Evolutionary conservation across 2,329 filamentous ascomycete species (phyloP).

Genomic region (Paraphaeosphaeria minitans): DNA sequence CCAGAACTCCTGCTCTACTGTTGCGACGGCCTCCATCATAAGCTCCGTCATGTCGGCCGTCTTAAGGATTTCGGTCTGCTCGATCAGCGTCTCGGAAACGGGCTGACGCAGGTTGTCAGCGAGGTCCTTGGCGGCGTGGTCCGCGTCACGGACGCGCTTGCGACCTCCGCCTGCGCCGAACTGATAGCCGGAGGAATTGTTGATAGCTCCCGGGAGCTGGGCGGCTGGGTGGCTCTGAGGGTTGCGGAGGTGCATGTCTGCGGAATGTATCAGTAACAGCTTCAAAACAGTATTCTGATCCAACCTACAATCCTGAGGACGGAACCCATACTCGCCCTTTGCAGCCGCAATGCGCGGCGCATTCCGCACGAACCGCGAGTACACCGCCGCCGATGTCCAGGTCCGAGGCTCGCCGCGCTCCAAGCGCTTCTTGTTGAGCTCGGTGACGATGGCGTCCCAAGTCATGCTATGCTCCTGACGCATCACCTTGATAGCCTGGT

Average conservation of each 20-base stretch:
- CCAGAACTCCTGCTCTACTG: constrained; percentile 40
- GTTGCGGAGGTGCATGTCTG: constrained; percentile 35
- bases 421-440: constrained; percentile 33
- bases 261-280: not conserved
- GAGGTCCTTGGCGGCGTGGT: constrained; percentile 27
- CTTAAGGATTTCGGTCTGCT: constrained; percentile 21
- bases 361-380: constrained; percentile 45
- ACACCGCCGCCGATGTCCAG: constrained; percentile 40
- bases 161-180: constrained; percentile 17
- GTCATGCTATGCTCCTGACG: constrained; percentile 29
- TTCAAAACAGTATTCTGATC: not conserved
- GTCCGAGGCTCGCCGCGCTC: constrained; percentile 19
- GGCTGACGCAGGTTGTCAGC: constrained; percentile 28
- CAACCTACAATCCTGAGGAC: constrained; percentile 33
- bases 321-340: constrained; percentile 37
- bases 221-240: constrained; percentile 12
- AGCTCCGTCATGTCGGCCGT: constrained; percentile 24
- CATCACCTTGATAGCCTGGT: constrained; percentile 39
- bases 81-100: constrained; percentile 2
- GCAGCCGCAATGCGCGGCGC: constrained; percentile 29
- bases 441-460: constrained; percentile 36
- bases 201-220: not conserved
- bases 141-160: constrained; percentile 30
- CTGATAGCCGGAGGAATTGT: constrained; percentile 10
- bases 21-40: constrained; percentile 37